Evolutionary conservation across 352 stramenopile genomes (phyloP), one percentile per base, ranked within the genome.

Genomic region (Phytophthora melonis): DNA sequence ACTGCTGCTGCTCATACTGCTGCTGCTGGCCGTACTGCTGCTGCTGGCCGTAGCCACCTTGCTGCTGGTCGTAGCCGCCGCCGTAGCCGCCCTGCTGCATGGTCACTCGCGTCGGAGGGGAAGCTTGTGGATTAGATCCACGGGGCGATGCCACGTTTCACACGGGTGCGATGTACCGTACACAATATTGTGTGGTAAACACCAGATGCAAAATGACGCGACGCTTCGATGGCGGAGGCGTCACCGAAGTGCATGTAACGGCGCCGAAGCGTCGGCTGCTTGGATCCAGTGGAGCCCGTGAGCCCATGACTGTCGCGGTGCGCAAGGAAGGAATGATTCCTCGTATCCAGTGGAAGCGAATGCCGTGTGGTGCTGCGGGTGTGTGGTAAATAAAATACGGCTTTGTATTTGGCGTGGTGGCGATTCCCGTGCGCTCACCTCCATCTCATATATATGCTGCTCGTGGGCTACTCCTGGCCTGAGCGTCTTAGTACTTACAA

Each of bases 61-160:
- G 81, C 63, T 80, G 80, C 68, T 82, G 79, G 63, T 80, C 72
- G 66, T 84, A 79, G 59, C 74, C 69, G 72, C 82, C 74, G 63
- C 79, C 72, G 66, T 84, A 79, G 59, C 74, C 69, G 72, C 82
- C 74, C 71, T 82, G 79, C 75, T 92, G 81, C 84, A 90, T 92
- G 47, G 41, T 75, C 27, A 53, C 59, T 54, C 39, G 43, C 58
- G 16, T 47, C n/a, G 43, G 52, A 32, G 43, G 52, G 47, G 56
- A 73, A 23, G n/a, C 58, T 68, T 62, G 67, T 43, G 36, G 45
- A 65, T 69, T 72, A 27, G 58, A 75, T 77, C 70, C 34, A 58
- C 58, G 43, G 45, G 1, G 25, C 43, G 32, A 14, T 23, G 66
- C 68, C 63, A 74, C 62, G 66, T 69, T 72, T 69, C 59, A 60